Evolutionary conservation across 73 alveolate genomes (phyloP), one percentile per base, ranked within the genome.

Genomic region (Paraurostyla sp.): DNA sequence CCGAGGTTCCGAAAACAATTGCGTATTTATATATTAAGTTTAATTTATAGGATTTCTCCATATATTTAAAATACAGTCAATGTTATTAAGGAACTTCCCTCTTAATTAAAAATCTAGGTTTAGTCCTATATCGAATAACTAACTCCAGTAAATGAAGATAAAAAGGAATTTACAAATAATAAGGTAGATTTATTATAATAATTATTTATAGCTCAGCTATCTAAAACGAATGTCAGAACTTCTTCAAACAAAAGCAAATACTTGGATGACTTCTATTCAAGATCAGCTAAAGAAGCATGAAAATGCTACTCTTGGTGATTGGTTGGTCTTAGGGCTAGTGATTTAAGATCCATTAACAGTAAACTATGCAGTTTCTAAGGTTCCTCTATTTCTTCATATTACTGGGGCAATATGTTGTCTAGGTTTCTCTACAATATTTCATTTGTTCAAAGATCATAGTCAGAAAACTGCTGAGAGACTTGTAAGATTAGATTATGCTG

Each of bases 401-500:
- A 48, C 73, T 7, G 69, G 75, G 3, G 87, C 87, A 9, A 50
- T 75, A 7, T 46, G 43, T 7, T 75, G 87, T 49, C 75, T 75
- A 11, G 87, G 87, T 1, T 49, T 18, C 22, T 75, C 87, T 7
- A 35, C 87, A 43, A 25, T 49, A 22, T 75, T 46, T 33, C 87
- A 75, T 33, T 48, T 75, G 35, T 75, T 75, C 33, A 75, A 75
- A 30, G 87, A 75, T 48, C 87, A 46, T 30, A 48, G 56, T 32
- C 29, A 48, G 25, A 43, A 75, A 22, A n/a, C 60, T 22, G 13
- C 54, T 7, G 73, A 75, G 23, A 23, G 13, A 16, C 32, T 75
- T 3, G 73, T 49, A 29, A 75, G 87, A 75, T 25, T 75, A 33
- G 87, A 75, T 46, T 75, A 75, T 49, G 87, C 87, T 48, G 87